Conservation (phyloP, 495 filamentous ascomycete species). For the Oidiodendron maius region DNA sequence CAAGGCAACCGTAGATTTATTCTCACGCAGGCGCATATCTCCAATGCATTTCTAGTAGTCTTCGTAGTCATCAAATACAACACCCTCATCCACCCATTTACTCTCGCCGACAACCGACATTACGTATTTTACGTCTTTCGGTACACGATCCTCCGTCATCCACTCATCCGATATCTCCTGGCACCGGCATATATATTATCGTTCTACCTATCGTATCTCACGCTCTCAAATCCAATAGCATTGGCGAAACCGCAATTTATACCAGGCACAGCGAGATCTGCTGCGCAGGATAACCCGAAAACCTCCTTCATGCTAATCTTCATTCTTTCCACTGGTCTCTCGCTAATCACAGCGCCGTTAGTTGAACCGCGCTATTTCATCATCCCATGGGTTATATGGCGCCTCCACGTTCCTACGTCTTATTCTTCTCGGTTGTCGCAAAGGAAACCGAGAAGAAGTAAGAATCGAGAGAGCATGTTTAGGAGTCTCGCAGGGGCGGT, state of each 20-base stretch:
- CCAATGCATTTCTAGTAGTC: constrained; percentile 34
- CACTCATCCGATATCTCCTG: constrained; percentile 58
- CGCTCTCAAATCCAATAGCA: background rate
- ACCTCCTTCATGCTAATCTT: constrained; percentile 50
- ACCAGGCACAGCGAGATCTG: background rate
- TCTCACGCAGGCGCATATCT: constrained; percentile 12
- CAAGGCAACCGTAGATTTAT: constrained; percentile 17
- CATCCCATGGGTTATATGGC: constrained; percentile 90
- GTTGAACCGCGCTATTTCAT: constrained; percentile 96
- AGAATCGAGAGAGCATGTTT: background rate
- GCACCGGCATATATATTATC: constrained; percentile 56
- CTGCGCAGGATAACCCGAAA: constrained; percentile 4
- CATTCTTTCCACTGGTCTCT: constrained; percentile 65
- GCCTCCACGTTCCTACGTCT: constrained; percentile 63
- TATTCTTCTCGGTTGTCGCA: background rate
- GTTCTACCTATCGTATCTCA: constrained; percentile 52
- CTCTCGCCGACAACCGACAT: constrained; percentile 91
- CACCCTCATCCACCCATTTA: constrained; percentile 93
- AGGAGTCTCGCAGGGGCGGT: background rate
- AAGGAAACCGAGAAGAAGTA: background rate
- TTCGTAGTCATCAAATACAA: constrained; percentile 65
- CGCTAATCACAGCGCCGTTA: constrained; percentile 78
- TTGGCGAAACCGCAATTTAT: background rate
- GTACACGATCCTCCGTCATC: constrained; percentile 62
- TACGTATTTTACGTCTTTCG: constrained; percentile 97